phyloP scores from a whole-genome alignment of 2,329 filamentous ascomycete species.

The Aspergillus aculeatinus region DNA sequence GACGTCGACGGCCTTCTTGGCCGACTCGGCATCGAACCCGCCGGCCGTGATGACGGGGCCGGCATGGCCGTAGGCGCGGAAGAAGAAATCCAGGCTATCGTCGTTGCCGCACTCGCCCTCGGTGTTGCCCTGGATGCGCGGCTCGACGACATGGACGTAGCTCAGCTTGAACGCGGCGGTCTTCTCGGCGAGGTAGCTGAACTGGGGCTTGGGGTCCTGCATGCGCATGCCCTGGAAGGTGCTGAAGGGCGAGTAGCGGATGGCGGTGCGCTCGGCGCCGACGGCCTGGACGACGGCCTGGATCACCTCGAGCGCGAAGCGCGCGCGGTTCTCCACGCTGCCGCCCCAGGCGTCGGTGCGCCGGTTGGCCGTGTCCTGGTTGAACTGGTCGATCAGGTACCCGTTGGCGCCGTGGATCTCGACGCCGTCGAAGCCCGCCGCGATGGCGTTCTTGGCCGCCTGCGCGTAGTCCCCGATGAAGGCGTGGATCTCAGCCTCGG shows the following conservation, averaged over 20 bases:
- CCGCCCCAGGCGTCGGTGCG: slow-evolving; percentile 54
- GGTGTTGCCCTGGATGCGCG: slow-evolving; percentile 43
- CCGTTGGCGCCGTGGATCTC: slow-evolving; percentile 53
- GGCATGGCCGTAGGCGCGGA: slow-evolving; percentile 42
- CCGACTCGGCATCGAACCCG: slow-evolving; percentile 44
- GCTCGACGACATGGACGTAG: slow-evolving; percentile 63
- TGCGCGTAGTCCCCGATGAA: slow-evolving; percentile 45
- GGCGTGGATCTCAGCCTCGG: slow-evolving; percentile 44
- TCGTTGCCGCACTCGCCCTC: slow-evolving; percentile 36
- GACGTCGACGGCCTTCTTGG: slow-evolving; percentile 37
- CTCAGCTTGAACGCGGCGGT: slow-evolving; percentile 56
- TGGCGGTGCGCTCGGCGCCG: slow-evolving; percentile 46
- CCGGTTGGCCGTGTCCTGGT: slow-evolving; percentile 48
- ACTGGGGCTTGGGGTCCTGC: slow-evolving; percentile 63
- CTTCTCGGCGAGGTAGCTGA: slow-evolving; percentile 55
- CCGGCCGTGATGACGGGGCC: slow-evolving; percentile 54
- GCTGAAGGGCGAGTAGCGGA: slow-evolving; percentile 50
- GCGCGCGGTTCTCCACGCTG: slow-evolving; percentile 50
- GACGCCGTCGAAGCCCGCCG: slow-evolving; percentile 55
- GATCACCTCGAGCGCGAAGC: slow-evolving; percentile 56
- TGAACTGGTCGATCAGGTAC: slow-evolving; percentile 55
- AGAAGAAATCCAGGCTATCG: slow-evolving; percentile 42
- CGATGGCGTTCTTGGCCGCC: slow-evolving; percentile 53
- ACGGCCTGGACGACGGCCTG: slow-evolving; percentile 44
- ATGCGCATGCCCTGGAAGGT: slow-evolving; percentile 55